phyloP scores from a whole-genome alignment of 192 early-diverging fungal species.

The Backusella tuberculispora region DNA sequence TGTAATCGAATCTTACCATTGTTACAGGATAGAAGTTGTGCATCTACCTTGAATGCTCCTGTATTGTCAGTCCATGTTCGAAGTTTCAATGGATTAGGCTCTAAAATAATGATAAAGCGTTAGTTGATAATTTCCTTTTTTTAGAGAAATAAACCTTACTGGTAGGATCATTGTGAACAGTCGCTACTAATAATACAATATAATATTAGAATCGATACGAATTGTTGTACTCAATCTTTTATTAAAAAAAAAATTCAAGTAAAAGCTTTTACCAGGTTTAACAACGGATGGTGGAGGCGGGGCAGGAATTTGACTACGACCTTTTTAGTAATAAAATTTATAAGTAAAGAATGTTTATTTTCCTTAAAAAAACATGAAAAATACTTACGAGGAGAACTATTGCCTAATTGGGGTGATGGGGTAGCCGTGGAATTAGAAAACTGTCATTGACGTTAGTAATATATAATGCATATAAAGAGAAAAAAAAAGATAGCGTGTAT shows the following conservation, averaged over 20 bases:
- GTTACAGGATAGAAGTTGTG: conserved; percentile 77
- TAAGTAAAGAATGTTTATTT: background rate
- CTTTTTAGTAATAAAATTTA: background rate
- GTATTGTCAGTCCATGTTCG: conserved; percentile 94
- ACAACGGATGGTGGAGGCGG: conserved; percentile 31
- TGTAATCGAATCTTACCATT: conserved; percentile 91
- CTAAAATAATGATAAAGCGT: background rate
- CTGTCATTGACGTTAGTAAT: background rate
- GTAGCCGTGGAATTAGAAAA: conserved; percentile 12
- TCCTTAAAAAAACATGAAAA: background rate
- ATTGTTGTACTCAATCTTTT: background rate
- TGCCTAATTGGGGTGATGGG: conserved; percentile 24
- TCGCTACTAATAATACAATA: background rate
- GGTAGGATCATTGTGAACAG: conserved; percentile 31
- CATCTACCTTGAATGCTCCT: conserved; percentile 92
- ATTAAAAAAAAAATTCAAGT: background rate
- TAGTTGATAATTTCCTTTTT: background rate
- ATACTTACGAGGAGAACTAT: conserved; percentile 20
- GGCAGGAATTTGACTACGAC: conserved; percentile 40
- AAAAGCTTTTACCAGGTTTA: background rate
- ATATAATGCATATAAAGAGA: background rate
- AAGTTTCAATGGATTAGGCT: conserved; percentile 34
- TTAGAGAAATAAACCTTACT: background rate
- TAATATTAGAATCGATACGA: background rate
- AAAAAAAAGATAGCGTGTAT: background rate